Percentiles rank a stretch among this genome's conserved stretches.
Evolutionary conservation across 495 filamentous ascomycete genomes (phyloP).

Genomic region (Chaetomium cochliodes): DNA sequence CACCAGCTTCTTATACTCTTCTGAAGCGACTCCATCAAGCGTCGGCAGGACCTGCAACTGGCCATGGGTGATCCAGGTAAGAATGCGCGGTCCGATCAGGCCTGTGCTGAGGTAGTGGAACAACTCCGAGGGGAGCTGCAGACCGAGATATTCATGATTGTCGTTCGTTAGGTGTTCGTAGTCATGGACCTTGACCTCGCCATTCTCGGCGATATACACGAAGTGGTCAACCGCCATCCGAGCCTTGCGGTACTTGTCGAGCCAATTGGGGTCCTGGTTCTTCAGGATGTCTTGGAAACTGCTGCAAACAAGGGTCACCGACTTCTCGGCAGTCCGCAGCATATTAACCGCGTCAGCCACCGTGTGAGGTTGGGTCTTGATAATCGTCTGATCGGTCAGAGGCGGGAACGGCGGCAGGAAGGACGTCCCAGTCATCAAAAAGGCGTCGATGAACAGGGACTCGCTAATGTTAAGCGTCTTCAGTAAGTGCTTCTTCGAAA

Average conservation of each 20-base stretch:
- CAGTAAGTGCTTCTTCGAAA: conserved; percentile 68
- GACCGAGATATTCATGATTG: conserved; percentile 82
- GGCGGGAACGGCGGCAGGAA: conserved; percentile 76
- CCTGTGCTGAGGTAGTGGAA: conserved; percentile 88
- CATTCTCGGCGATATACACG: conserved; percentile 71
- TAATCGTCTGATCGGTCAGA: conserved; percentile 55
- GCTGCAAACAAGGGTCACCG: conserved; percentile 61
- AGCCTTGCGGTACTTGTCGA: conserved; percentile 79
- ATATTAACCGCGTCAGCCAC: conserved; percentile 69
- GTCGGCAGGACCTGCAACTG: conserved; percentile 73
- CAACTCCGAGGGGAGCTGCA: conserved; percentile 85
- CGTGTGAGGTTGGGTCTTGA: conserved; percentile 50
- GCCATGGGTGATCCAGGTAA: conserved; percentile 76
- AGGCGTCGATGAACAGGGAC: conserved; percentile 76
- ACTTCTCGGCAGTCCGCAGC: conserved; percentile 64
- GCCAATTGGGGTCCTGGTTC: conserved; percentile 67
- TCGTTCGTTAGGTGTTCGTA: conserved; percentile 69
- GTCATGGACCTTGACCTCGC: conserved; percentile 70
- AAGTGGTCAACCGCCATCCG: conserved; percentile 85
- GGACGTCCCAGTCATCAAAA: conserved; percentile 78
- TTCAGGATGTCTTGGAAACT: conserved; percentile 71
- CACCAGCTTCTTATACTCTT: conserved; percentile 78
- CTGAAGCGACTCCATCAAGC: conserved; percentile 74
- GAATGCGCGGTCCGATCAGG: conserved; percentile 71
- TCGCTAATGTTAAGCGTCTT: conserved; percentile 66